Evolutionary conservation across 768 basidiomycete genomes (phyloP).

Genomic region (Coprinopsis marcescibilis): DNA sequence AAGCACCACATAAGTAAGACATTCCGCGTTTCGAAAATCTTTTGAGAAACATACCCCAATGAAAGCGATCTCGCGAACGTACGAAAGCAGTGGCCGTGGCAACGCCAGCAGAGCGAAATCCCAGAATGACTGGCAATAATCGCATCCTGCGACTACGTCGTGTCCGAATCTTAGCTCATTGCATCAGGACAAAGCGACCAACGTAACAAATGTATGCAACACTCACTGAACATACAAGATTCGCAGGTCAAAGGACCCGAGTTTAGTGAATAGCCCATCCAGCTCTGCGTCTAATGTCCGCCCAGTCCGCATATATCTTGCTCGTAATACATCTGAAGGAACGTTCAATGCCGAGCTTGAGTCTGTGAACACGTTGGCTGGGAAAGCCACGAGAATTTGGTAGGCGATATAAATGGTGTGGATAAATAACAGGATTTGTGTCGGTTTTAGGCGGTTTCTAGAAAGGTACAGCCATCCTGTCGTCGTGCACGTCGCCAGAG

Average conservation of each 20-base stretch:
- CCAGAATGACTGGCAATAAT: conserved; percentile 54
- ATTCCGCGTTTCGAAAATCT: not conserved
- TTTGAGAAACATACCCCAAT: conserved; percentile 36
- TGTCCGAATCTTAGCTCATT: conserved; percentile 58
- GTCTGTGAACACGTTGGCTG: conserved; percentile 56
- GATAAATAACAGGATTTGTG: conserved; percentile 29
- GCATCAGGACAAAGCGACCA: not conserved
- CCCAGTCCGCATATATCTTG: conserved; percentile 35
- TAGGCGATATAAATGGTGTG: conserved; percentile 50
- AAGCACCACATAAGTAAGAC: not conserved
- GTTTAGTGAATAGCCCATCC: conserved; percentile 46
- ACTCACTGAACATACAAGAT: conserved; percentile 54
- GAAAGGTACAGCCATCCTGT: too few species aligned
- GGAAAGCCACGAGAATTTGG: conserved; percentile 38
- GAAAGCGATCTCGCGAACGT: conserved; percentile 51
- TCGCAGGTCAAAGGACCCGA: conserved; percentile 54
- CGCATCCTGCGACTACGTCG: conserved; percentile 53
- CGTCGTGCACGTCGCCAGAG: too few species aligned
- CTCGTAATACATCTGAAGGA: conserved; percentile 46
- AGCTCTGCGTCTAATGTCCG: conserved; percentile 40
- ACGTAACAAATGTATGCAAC: not conserved
- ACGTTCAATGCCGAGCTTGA: conserved; percentile 51
- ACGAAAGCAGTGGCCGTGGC: conserved; percentile 49
- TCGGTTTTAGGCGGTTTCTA: too few species aligned
- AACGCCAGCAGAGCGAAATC: conserved; percentile 59